Evolutionary conservation across 345 rosid genomes (phyloP), one percentile per base, ranked within the genome.

Genomic region (Nasturtium officinale): DNA sequence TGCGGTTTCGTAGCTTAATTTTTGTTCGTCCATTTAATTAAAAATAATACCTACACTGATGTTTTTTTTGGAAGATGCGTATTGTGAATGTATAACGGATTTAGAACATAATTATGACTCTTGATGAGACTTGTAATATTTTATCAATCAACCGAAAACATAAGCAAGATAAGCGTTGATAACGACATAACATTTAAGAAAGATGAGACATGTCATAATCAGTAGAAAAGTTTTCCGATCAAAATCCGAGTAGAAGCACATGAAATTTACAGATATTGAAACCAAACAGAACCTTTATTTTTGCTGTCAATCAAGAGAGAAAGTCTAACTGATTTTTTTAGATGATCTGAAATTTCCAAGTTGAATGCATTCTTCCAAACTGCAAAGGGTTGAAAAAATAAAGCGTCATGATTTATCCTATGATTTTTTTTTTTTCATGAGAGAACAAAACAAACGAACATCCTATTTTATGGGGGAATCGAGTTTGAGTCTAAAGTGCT

Each of bases 101-200:
- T 58, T 16, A 52, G 74, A 67, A 45, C 74, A 75, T 45, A 61
- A 61, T 75, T 5, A 75, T 61, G 58, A 61, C 54, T 26, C 48
- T 33, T 69, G 40, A 75, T 69, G 63, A 61, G 69, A 61, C 58
- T 60, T 61, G 17, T 6, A 61, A 38, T 75, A 75, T 42, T 52
- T 51, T 61, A 60, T 52, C 42, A 32, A 68, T 60, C 60, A 75
- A 75, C 74, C 50, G 68, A 58, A 60, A 67, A 52, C 69, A 67
- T 52, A 75, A 75, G 69, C 74, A 75, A 67, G 48, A 60, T 10
- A 60, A 60, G 67, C 79, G 64, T 75, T 62, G 74, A 59, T 51
- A 51, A 74, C 62, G 69, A 67, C 69, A 73, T 52, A 67, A 51
- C 61, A 55, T 58, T 38, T 67, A 60, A 75, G 69, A 75, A 75